These are phyloP conservation scores for Neocallimastix lanati DNA, from an alignment of 192 early-diverging fungal genomes.

Conservation along the genomic window DNA sequence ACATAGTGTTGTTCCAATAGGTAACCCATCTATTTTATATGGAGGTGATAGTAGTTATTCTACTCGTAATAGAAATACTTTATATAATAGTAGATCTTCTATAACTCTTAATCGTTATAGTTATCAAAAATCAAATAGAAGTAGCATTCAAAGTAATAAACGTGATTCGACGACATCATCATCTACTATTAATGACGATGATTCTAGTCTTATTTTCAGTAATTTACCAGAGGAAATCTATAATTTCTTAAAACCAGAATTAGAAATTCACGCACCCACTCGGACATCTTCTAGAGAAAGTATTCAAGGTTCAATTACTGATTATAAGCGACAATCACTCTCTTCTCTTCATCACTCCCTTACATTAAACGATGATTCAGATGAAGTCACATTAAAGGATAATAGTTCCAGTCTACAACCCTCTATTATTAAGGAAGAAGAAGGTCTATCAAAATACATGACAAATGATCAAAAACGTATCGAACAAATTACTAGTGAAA, in stretches of 20 bases:
- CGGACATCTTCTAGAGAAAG: not conserved
- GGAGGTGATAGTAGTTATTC: not conserved
- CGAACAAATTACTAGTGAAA: not conserved
- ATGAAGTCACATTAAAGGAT: not conserved
- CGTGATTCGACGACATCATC: not conserved
- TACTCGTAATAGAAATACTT: not conserved
- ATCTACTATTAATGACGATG: not conserved
- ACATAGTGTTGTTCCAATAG: not conserved
- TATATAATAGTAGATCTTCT: not conserved
- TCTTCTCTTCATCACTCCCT: not conserved
- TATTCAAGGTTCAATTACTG: not conserved
- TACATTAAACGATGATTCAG: not conserved
- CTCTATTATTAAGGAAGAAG: not conserved
- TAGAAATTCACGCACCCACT: not conserved
- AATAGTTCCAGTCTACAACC: not conserved
- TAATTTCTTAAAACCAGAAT: not conserved
- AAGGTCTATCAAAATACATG: not conserved
- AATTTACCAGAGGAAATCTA: not conserved
- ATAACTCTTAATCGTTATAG: not conserved
- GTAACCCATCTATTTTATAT: not conserved
- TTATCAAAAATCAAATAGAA: not conserved
- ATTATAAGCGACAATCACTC: not conserved
- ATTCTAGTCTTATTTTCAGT: not conserved
- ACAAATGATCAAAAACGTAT: not conserved
- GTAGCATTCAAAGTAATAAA: not conserved